phyloP scores from a whole-genome alignment of 2,329 filamentous ascomycete species.

The Colletotrichum euphorbiae region DNA sequence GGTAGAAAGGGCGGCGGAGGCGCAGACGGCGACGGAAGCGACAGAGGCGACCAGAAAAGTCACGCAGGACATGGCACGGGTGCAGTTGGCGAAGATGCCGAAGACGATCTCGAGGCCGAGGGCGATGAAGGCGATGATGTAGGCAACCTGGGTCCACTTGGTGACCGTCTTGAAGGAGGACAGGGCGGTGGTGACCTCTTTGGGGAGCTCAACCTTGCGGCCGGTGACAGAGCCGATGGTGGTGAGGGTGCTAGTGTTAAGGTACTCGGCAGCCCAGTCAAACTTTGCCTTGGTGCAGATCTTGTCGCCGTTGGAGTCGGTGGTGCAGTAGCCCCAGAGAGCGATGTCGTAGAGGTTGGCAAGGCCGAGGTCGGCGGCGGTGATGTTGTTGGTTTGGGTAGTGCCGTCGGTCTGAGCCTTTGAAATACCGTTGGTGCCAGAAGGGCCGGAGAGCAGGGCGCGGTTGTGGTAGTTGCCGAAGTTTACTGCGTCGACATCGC shows the following conservation, averaged over 20 bases:
- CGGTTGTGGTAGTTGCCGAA: constrained; percentile 53
- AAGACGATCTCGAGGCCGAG: constrained; percentile 79
- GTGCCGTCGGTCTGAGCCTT: constrained; percentile 44
- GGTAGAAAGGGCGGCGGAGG: constrained; percentile 78
- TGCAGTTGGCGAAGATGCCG: constrained; percentile 86
- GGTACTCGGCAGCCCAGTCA: constrained; percentile 80
- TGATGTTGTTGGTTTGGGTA: constrained; percentile 60
- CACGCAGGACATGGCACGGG: constrained; percentile 81
- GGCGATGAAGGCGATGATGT: constrained; percentile 77
- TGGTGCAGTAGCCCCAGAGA: constrained; percentile 89
- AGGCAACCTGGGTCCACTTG: constrained; percentile 87
- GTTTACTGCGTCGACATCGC: constrained; percentile 44
- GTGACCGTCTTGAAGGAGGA: constrained; percentile 78
- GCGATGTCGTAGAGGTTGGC: constrained; percentile 83
- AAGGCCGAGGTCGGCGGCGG: constrained; percentile 69
- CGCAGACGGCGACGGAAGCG: constrained; percentile 65
- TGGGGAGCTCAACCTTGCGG: constrained; percentile 73
- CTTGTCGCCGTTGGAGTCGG: constrained; percentile 64
- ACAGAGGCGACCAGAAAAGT: constrained; percentile 82
- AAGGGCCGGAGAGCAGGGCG: constrained; percentile 45
- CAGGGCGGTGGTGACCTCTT: constrained; percentile 74
- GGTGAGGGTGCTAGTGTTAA: constrained; percentile 74
- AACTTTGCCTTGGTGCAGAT: constrained; percentile 78
- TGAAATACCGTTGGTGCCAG: constrained; percentile 41
- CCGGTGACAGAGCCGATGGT: constrained; percentile 60